Evolutionary conservation across 1,139 yeast species (phyloP).

Genomic region (Nadsonia starkeyi-henricii): DNA sequence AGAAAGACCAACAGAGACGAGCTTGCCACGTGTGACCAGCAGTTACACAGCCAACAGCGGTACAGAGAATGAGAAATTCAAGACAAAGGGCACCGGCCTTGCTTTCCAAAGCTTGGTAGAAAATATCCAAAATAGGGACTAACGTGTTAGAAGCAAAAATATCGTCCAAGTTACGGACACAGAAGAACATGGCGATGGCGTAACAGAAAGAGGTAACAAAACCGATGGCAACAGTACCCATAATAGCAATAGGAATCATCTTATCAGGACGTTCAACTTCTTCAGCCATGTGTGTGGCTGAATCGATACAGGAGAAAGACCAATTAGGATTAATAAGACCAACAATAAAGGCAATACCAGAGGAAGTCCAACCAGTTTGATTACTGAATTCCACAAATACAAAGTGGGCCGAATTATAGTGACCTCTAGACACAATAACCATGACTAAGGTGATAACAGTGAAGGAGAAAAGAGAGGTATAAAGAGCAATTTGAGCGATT

Average conservation of each 20-base stretch:
- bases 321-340: slow-evolving; percentile 49
- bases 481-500: slow-evolving; percentile 32
- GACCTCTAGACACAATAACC: slow-evolving; percentile 34
- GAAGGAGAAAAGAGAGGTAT: slow-evolving; percentile 35
- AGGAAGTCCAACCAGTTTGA: slow-evolving; percentile 41
- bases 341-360: slow-evolving; percentile 44
- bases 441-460: slow-evolving; percentile 35
- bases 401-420: slow-evolving; percentile 33
- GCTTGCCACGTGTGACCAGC: slow-evolving; percentile 70
- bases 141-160: slow-evolving; percentile 34
- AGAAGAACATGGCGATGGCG: slow-evolving; percentile 43
- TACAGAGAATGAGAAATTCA: slow-evolving; percentile 42
- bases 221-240: slow-evolving; percentile 45
- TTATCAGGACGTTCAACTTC: slow-evolving; percentile 38
- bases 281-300: slow-evolving; percentile 50
- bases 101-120: slow-evolving; percentile 41
- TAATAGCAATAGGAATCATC: slow-evolving; percentile 41
- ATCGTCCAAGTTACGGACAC: slow-evolving; percentile 35
- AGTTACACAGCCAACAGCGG: slow-evolving; percentile 58
- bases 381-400: slow-evolving; percentile 39
- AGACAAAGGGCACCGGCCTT: slow-evolving; percentile 42
- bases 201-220: slow-evolving; percentile 40
- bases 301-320: slow-evolving; percentile 48
- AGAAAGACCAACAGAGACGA: slow-evolving; percentile 62
- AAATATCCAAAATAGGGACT: slow-evolving; percentile 47